phyloP scores from a whole-genome alignment of 305 asterid species.

The Fraxinus latifolia region DNA sequence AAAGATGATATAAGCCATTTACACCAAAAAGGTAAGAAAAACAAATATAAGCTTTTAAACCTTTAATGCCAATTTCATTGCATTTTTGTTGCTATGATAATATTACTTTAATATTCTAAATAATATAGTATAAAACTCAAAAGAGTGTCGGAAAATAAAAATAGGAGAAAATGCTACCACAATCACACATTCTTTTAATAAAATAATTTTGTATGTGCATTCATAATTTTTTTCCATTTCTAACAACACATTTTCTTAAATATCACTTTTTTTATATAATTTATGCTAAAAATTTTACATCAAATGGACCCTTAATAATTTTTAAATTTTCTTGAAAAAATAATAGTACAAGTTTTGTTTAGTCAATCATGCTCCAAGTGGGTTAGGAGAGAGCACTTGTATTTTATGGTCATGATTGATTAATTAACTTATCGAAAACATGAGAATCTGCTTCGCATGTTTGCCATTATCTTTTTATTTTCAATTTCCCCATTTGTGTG shows the following conservation, averaged over 20 bases:
- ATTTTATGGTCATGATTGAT: background rate
- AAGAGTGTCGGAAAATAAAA: background rate
- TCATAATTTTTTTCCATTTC: no score
- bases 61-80: background rate
- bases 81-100: background rate
- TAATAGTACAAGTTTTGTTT: background rate
- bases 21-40: background rate
- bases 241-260: no score
- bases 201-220: no score
- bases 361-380: background rate
- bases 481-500: background rate
- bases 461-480: background rate
- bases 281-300: background rate
- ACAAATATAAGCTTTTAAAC: background rate
- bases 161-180: background rate
- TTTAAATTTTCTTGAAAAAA: background rate
- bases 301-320: background rate
- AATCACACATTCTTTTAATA: no score
- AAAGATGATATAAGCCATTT: background rate
- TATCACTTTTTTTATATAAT: no score
- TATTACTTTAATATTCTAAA: background rate
- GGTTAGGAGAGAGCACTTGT: background rate
- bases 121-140: background rate
- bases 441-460: background rate
- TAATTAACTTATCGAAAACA: background rate